Evolutionary conservation across 306 rosid genomes (phyloP).

Genomic region (Castanospermum australe): DNA sequence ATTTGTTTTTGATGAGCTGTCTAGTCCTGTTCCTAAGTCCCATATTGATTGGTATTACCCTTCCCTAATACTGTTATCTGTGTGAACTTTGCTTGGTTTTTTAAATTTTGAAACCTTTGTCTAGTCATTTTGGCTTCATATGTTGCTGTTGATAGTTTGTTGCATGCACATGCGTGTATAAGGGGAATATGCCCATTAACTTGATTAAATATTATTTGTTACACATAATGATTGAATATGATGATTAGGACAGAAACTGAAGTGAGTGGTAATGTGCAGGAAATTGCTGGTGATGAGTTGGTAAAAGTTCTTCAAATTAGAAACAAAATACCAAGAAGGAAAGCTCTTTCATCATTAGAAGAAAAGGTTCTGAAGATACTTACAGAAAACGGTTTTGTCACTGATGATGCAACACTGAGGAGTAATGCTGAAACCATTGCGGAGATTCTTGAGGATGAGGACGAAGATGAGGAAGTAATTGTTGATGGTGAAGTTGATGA

Average conservation of each 20-base stretch:
- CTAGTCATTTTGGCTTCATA: conserved; percentile 10
- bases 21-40: background rate
- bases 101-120: background rate
- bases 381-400: conserved; percentile 78
- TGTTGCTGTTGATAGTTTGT: conserved; percentile 20
- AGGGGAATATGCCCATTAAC: conserved; percentile 11
- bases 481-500: conserved; percentile 98
- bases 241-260: conserved; percentile 22
- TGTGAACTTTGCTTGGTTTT: background rate
- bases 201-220: background rate
- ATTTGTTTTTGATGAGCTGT: background rate
- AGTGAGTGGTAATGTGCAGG: conserved; percentile 52
- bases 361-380: conserved; percentile 76
- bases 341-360: conserved; percentile 80
- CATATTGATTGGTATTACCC: background rate
- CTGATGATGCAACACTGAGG: conserved; percentile 44
- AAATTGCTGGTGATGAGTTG: conserved; percentile 79
- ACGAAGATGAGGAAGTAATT: conserved; percentile 92
- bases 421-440: conserved; percentile 55
- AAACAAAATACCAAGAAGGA: conserved; percentile 88
- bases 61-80: background rate
- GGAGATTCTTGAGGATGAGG: conserved; percentile 81
- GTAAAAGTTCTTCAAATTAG: conserved; percentile 70
- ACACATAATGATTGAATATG: conserved; percentile 6
- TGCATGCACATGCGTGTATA: background rate